Conservation (phyloP, 176 grass and related monocot species). For the Pontederia crassipes region DNA sequence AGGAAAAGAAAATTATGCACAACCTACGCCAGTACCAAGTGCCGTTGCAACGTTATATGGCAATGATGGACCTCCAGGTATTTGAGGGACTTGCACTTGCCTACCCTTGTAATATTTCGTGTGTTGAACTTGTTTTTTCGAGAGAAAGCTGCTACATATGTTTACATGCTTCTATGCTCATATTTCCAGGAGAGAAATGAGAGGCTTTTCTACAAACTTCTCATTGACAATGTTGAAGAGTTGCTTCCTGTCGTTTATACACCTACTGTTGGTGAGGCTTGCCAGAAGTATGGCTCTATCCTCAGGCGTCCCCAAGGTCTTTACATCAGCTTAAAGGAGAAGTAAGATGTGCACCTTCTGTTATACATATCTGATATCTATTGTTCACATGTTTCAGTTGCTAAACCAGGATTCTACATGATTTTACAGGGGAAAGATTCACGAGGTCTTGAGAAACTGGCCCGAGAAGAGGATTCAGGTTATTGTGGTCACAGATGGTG, state of each 20-base stretch:
- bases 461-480: slow-evolving; percentile 90
- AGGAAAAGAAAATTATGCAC: slow-evolving; percentile 88
- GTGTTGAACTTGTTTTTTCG: not conserved
- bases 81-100: not conserved
- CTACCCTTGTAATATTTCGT: no score
- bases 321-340: slow-evolving; percentile 79
- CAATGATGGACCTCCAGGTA: slow-evolving; percentile 78
- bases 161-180: not conserved
- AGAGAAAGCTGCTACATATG: not conserved
- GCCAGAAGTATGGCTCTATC: slow-evolving; percentile 86
- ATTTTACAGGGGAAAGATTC: slow-evolving; percentile 48
- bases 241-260: slow-evolving; percentile 85
- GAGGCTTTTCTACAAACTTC: slow-evolving; percentile 81
- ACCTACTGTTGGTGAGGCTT: slow-evolving; percentile 92
- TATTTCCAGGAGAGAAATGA: slow-evolving; percentile 68
- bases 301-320: slow-evolving; percentile 69
- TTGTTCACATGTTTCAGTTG: not conserved
- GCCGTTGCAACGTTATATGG: slow-evolving; percentile 67
- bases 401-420: not conserved
- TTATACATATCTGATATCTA: not conserved
- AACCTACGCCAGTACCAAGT: slow-evolving; percentile 58
- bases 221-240: slow-evolving; percentile 83
- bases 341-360: slow-evolving; percentile 25
- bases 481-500: slow-evolving; percentile 84
- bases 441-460: slow-evolving; percentile 88